Base-by-base conservation (phyloP, 2,329 filamentous ascomycete species). In the Fusarium sp. region DNA sequence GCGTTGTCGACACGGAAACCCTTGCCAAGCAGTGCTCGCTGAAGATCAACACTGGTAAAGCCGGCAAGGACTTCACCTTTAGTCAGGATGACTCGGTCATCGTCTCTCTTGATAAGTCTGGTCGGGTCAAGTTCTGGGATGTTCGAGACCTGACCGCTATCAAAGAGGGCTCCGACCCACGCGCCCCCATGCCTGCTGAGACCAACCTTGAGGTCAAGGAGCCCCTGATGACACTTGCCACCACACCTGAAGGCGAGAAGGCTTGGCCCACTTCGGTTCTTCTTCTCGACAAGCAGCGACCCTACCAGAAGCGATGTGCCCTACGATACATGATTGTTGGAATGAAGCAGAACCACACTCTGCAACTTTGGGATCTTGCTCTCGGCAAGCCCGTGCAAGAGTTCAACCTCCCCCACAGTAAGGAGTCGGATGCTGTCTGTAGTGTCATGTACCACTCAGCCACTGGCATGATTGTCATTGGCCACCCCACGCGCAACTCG, bases 291-390 rank as follows among this genome's bases (percentile, higher is more conserved):
- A 99, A 98, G 87, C 91, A 95, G 83, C 93, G 95, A 71, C 95
- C 96, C 50, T 98, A 97, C 83, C 90, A 92, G 84, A 97, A 96
- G 84, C 92, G 93, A 68, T 92, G 93, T 79, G 95, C 97, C 53
- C 87, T 98, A 71, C 91, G 96, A 70, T 99, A 99, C 85, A 92
- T 99, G 85, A 92, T 99, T 80, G 94, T 99, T 71, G 96, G 96
- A 78, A 94, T 98, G 90, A 98, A 98, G 86, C 96, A 99, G 83
- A 99, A 99, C 83, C 96, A 99, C 84, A 97, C 95, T 62, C 90
- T 99, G 70, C 97, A 99, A 86, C 90, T 99, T 48, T 99, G 96
- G 97, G 96, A 99, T 85, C 91, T 99, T 79, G 95, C 93, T 45
- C 91, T 99, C 38, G 93, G 93, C 75, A 98, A 98, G 84, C 94